Conservation (phyloP, 768 basidiomycete species). For the Boletus patriciae region DNA sequence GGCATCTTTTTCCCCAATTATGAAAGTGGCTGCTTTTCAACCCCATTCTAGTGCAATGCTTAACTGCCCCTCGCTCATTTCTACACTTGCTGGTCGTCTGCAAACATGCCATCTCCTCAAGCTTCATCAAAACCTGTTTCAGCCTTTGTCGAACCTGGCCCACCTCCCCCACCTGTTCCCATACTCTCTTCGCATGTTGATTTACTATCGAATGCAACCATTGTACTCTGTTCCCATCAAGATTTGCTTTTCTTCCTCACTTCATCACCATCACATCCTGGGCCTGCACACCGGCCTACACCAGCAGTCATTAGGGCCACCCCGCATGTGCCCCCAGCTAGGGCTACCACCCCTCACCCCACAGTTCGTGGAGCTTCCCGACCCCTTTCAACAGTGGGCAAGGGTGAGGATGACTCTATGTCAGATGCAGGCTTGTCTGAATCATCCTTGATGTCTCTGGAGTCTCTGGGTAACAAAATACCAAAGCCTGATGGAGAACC, state of each 20-base stretch:
- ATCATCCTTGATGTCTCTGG: not conserved
- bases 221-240: not conserved
- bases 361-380: not conserved
- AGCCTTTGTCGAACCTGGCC: not conserved
- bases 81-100: too few species aligned
- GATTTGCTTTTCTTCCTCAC: not conserved
- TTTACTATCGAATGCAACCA: not conserved
- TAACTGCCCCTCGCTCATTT: too few species aligned
- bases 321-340: too few species aligned
- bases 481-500: constrained; percentile 6
- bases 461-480: not conserved
- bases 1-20: too few species aligned
- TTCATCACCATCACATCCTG: not conserved
- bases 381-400: not conserved
- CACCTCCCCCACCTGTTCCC: not conserved
- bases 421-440: not conserved
- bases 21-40: too few species aligned
- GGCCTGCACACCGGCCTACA: not conserved
- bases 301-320: too few species aligned
- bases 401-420: not conserved
- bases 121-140: not conserved
- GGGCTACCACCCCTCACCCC: not conserved
- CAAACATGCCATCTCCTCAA: not conserved
- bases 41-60: too few species aligned
- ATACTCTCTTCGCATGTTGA: not conserved